Evolutionary conservation across 805 yeast species (phyloP), one percentile per base, ranked within the genome.

Genomic region (Schwanniomyces vanrijiae): DNA sequence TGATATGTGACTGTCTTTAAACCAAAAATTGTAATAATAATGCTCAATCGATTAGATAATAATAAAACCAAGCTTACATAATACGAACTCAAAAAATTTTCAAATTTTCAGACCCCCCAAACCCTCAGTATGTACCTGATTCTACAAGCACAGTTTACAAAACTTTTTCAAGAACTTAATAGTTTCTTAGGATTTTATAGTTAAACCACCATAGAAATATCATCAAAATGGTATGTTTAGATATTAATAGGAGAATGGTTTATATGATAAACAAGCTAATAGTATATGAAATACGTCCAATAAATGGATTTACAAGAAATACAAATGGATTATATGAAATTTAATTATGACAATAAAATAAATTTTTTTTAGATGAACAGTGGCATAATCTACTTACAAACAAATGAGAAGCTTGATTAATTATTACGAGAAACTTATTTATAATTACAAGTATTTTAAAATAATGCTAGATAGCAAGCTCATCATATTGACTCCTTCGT

Each of bases 201-300:
- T 42, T 42, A 34, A 42, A 42, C 44, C 44, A 37, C 21, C 37
- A 45, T 40, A 54, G 58, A 47, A 44, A 54, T 54, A 54, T 52
- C 53, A 47, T 45, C 48, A 54, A 51, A 49, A 54, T 54, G 58
- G 58, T 54, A 54, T 54, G 58, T 54, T 40, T 11, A 40, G 26
- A 39, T 16, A 38, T 19, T 14, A 31, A 2, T 8, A 16, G 16
- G 7, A 31, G 20, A 16, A 16, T 6, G 5, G 11, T 14, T 19
- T 19, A 31, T 31, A 31, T 31, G 35, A 31, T 31, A n/a, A 31
- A 31, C 35, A 14, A 14, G 19, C 35, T 31, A 14, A 31, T 31
- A 31, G 35, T 11, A 31, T 18, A 7, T 3, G 20, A 14, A 5
- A 14, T 26, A 26, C 10, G 29, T n/a, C n/a, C n/a, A n/a, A n/a